phyloP scores from a whole-genome alignment of 345 rosid species.

The Anacardium occidentale region DNA sequence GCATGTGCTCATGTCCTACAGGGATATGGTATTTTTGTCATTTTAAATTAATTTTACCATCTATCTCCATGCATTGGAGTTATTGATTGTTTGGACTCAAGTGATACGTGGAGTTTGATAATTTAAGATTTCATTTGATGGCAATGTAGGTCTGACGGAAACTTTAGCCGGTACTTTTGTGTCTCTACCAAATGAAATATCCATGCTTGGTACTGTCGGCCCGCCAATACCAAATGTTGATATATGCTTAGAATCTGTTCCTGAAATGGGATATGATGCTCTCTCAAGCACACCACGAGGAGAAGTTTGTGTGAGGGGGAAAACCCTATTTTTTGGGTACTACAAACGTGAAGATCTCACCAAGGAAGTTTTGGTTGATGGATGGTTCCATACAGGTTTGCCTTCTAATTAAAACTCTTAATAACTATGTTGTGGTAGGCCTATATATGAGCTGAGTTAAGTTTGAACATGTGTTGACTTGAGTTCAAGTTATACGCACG shows the following conservation, averaged over 20 bases:
- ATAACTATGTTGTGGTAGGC: too few relatives aligned
- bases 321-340: constrained; percentile 78
- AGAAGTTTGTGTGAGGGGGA: constrained; percentile 81
- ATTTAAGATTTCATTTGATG: constrained; percentile 7
- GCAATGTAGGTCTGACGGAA: constrained; percentile 78
- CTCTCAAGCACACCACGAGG: constrained; percentile 80
- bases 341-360: constrained; percentile 91
- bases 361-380: constrained; percentile 76
- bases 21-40: constrained; percentile 77
- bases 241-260: constrained; percentile 82
- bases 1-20: constrained; percentile 94
- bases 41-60: constrained; percentile 4
- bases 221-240: constrained; percentile 98
- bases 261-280: constrained; percentile 96
- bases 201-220: constrained; percentile 90
- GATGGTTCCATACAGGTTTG: constrained; percentile 96
- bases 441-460: too few relatives aligned
- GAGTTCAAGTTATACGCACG: too few relatives aligned
- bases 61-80: neutral
- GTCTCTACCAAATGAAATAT: constrained; percentile 73
- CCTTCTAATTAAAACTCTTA: neutral
- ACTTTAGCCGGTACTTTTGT: constrained; percentile 92
- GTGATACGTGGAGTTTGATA: neutral
- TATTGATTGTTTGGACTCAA: neutral
- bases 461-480: too few relatives aligned